A percentile compares a stretch with the other conserved stretches of the same genome.
These are phyloP conservation scores for Cryphonectria parasitica DNA, from an alignment of 2,329 filamentous ascomycete genomes.

Conservation along the genomic window DNA sequence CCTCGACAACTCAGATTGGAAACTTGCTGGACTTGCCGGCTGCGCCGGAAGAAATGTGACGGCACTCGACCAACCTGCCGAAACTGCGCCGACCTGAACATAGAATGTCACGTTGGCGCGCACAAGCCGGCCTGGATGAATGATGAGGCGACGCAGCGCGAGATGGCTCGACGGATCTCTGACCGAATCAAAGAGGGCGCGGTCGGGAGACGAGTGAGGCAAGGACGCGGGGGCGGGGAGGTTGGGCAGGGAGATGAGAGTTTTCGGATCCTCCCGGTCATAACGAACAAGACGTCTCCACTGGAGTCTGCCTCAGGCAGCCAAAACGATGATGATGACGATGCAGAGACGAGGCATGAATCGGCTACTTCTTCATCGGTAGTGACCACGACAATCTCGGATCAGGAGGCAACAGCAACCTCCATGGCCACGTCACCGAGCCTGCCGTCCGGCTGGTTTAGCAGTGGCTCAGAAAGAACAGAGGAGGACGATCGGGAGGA, in stretches of 20 bases:
- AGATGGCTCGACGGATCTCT: slow-evolving; percentile 44
- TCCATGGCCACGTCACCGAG: neutral
- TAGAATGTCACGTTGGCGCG: slow-evolving; percentile 57
- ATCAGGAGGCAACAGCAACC: slow-evolving; percentile 48
- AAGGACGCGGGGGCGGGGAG: neutral
- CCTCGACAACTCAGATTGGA: neutral
- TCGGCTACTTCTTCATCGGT: neutral
- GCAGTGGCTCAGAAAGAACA: slow-evolving; percentile 40
- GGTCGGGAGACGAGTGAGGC: neutral
- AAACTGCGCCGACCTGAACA: slow-evolving; percentile 53
- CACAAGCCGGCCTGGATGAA: slow-evolving; percentile 64
- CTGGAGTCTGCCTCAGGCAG: slow-evolving; percentile 10
- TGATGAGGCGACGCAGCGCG: slow-evolving; percentile 50
- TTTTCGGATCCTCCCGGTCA: neutral
- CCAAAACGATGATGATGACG: slow-evolving; percentile 46
- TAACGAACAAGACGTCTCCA: neutral
- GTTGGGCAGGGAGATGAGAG: neutral
- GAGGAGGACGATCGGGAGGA: neutral
- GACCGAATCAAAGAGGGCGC: neutral
- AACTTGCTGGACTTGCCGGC: slow-evolving; percentile 51
- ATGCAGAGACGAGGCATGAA: too few relatives aligned
- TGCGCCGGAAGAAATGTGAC: slow-evolving; percentile 66
- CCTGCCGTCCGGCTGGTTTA: neutral
- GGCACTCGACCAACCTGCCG: slow-evolving; percentile 56
- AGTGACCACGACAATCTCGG: slow-evolving; percentile 33